Percentiles rank a stretch among this genome's conserved stretches.
Conservation (phyloP, 1,284 basidiomycete genomes). For the Dichomitus squalens region DNA sequence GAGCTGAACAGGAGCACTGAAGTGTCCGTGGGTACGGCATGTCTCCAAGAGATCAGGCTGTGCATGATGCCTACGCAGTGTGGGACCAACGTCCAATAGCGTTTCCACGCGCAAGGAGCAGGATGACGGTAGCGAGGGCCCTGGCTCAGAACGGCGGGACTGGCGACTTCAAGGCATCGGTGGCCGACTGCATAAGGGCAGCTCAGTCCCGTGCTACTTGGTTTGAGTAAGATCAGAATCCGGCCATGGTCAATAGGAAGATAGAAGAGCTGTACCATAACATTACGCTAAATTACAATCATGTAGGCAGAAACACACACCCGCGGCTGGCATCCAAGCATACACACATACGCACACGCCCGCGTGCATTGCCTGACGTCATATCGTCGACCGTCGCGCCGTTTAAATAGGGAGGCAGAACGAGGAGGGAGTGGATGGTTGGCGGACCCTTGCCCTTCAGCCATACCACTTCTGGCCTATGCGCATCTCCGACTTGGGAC, state of each 20-base stretch:
- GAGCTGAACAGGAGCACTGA: constrained; percentile 9
- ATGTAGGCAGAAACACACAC: constrained; percentile 6
- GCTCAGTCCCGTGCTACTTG: too few species aligned
- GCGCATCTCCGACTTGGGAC: constrained; percentile 54
- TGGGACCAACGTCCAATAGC: too few species aligned
- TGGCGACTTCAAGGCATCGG: too few species aligned
- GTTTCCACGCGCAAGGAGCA: too few species aligned
- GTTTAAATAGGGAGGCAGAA: neutral
- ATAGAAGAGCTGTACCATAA: constrained; percentile 1
- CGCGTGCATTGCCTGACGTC: neutral
- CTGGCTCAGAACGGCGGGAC: too few species aligned
- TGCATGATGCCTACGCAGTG: too few species aligned
- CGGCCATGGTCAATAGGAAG: too few species aligned
- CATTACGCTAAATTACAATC: constrained; percentile 20
- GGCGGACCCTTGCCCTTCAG: constrained; percentile 35
- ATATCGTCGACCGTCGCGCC: neutral
- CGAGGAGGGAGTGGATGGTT: neutral
- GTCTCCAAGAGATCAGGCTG: constrained; percentile 19
- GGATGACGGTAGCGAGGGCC: too few species aligned
- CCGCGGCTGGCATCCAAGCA: neutral
- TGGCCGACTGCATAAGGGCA: too few species aligned
- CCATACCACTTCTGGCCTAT: constrained; percentile 73
- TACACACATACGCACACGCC: neutral
- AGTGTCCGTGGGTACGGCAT: constrained; percentile 7
- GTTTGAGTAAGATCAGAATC: too few species aligned